Evolutionary conservation across 352 stramenopile species (phyloP).

Genomic region (Phytophthora podocarpi): DNA sequence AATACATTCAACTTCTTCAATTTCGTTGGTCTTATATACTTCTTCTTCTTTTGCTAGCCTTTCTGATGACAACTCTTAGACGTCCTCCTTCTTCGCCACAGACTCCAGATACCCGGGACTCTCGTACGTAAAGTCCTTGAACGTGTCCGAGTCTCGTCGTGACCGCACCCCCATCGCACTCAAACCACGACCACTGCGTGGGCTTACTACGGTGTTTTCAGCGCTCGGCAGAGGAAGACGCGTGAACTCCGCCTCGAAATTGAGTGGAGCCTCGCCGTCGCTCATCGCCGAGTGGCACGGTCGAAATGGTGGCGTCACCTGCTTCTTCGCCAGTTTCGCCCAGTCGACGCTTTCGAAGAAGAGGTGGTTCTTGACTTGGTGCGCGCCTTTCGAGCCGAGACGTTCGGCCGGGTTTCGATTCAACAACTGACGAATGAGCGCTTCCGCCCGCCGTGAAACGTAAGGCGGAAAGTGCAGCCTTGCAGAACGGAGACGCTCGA

Average conservation of each 20-base stretch:
- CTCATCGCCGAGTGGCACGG: constrained; percentile 78
- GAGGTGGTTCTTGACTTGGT: constrained; percentile 72
- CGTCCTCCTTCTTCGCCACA: constrained; percentile 41
- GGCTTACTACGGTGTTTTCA: constrained; percentile 42
- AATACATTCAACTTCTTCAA: constrained; percentile 24
- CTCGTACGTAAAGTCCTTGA: constrained; percentile 84
- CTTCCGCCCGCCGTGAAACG: constrained; percentile 75
- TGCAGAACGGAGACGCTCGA: constrained; percentile 80
- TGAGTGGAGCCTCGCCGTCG: constrained; percentile 73
- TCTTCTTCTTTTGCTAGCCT: constrained; percentile 1
- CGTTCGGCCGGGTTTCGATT: constrained; percentile 77
- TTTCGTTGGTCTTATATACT: constrained; percentile 31
- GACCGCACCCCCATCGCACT: constrained; percentile 23
- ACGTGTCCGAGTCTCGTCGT: constrained; percentile 72
- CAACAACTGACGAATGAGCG: constrained; percentile 81
- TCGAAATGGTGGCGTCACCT: constrained; percentile 72
- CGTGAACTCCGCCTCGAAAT: constrained; percentile 89
- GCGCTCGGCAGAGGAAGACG: constrained; percentile 77
- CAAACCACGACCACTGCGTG: constrained; percentile 14
- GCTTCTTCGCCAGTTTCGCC: constrained; percentile 57
- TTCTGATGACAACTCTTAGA: constrained; percentile 1
- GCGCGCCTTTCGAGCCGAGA: constrained; percentile 67
- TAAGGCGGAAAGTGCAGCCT: constrained; percentile 86
- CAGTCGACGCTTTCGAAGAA: constrained; percentile 87
- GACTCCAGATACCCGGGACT: constrained; percentile 71